These are phyloP conservation scores for Pseudopyrenochaeta lycopersici DNA, from an alignment of 2,329 filamentous ascomycete species.

Conservation along the genomic window DNA sequence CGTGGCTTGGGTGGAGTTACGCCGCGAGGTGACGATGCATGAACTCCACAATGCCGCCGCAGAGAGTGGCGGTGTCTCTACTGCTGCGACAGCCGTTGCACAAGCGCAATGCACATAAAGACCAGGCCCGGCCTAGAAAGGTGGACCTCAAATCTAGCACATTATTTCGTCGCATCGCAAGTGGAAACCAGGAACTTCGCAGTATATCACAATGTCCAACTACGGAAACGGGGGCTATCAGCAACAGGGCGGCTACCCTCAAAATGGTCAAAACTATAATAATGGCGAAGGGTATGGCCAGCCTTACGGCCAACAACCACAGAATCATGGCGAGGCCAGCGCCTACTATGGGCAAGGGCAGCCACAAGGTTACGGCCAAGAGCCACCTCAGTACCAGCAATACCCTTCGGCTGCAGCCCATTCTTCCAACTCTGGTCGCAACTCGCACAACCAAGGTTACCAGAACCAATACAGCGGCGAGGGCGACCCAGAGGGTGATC, in stretches of 20 bases:
- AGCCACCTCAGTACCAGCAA: slow-evolving; percentile 35
- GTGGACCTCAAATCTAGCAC: no score
- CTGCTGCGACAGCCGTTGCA: not conserved
- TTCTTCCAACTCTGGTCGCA: slow-evolving; percentile 31
- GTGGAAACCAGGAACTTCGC: no score
- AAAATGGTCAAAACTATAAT: slow-evolving; percentile 11
- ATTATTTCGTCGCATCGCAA: no score
- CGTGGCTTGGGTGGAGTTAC: not conserved
- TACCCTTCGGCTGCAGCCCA: slow-evolving; percentile 28
- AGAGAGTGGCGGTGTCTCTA: not conserved
- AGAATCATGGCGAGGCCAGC: slow-evolving; percentile 16
- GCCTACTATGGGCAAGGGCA: slow-evolving; percentile 21
- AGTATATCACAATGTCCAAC: not conserved
- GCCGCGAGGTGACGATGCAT: not conserved
- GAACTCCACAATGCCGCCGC: not conserved
- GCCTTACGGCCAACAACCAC: slow-evolving; percentile 11
- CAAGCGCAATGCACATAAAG: no score
- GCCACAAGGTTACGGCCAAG: slow-evolving; percentile 22
- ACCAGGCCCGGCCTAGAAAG: no score
- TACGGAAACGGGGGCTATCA: slow-evolving; percentile 12
- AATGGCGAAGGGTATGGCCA: slow-evolving; percentile 16
- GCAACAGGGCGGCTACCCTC: slow-evolving; percentile 12
- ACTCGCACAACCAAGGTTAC: slow-evolving; percentile 32
- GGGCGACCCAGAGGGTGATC: slow-evolving; percentile 33
- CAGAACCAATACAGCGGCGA: slow-evolving; percentile 32